Evolutionary conservation across 176 grass and related monocot species (phyloP), one percentile per base, ranked within the genome.

Genomic region (Elaeis guineensis): DNA sequence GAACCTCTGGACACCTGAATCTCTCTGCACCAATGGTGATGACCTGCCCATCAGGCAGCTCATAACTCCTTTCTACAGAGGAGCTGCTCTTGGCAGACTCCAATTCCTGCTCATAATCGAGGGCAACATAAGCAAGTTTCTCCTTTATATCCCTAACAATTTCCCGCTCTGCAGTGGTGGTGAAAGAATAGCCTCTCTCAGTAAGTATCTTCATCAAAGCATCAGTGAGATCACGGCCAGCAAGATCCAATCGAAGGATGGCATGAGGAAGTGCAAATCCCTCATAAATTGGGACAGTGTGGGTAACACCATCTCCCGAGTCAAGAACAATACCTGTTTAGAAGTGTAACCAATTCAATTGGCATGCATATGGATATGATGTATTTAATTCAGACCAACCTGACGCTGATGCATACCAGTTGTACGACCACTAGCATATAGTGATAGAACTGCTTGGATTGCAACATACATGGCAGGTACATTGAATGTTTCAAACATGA

Each of bases 91-190:
- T 82, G 19, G 80, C 89, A 12, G 74, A 88, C 22, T 88, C 84
- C 19, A 85, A 55, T 71, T 94, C 84, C 70, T 94, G 74, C 25
- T 94, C 89, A 29, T 69, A 94, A 79, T 94, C 84, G 14, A 94
- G 49, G 22, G 84, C 84, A 32, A 94, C 68, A 26, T 94, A 94
- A n/a, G 84, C 84, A 30, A 94, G 84, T 48, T 94, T 94, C 76
- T 94, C 89, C 72, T 94, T 94, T 53, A 94, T 88, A 71, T 94
- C 89, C 49, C 89, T 75, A 49, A 94, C 89, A 73, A 94, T 94
- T 85, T 94, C 89, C 32, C 89, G 80, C 55, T 94, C 89, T 0
- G 89, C 89, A 2, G 84, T 85, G 6, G 89, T 94, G 50, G 89
- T 94, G 71, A 94, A 94, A 49, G 84, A 80, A 77, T 94, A 94